These are phyloP conservation scores for Primulina huaijiensis DNA, from an alignment of 257 asterid genomes.

Conservation along the genomic window DNA sequence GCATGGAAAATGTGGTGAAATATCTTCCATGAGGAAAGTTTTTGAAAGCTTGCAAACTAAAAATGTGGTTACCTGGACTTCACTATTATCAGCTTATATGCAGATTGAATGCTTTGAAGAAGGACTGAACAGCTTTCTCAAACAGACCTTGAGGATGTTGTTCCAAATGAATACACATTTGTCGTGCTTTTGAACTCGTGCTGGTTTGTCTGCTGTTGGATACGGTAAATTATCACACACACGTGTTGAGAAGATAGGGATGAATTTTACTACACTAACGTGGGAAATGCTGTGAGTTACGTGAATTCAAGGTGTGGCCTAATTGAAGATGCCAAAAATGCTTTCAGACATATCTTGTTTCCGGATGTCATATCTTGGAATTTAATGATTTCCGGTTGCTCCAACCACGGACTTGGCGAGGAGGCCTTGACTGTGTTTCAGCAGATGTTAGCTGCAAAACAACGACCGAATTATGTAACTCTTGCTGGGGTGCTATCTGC, in stretches of 20 bases:
- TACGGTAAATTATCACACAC: constrained; percentile 68
- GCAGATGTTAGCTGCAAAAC: constrained; percentile 48
- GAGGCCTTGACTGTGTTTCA: constrained; percentile 58
- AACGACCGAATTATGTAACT: constrained; percentile 63
- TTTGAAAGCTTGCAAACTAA: constrained; percentile 40
- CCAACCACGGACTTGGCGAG: constrained; percentile 72
- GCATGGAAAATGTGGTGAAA: constrained; percentile 80
- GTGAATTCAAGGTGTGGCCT: constrained; percentile 70
- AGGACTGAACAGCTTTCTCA: constrained; percentile 50
- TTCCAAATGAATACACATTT: constrained; percentile 76
- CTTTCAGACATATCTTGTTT: constrained; percentile 42
- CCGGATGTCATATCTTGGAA: constrained; percentile 74
- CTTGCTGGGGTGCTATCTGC: constrained; percentile 74
- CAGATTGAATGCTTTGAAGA: constrained; percentile 78
- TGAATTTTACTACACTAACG: constrained; percentile 38
- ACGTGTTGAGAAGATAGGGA: constrained; percentile 55
- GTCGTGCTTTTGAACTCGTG: constrained; percentile 74
- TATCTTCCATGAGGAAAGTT: constrained; percentile 37
- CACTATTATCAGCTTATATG: constrained; percentile 62
- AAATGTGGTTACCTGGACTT: constrained; percentile 76
- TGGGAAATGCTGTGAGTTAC: constrained; percentile 64
- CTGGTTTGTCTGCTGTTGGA: constrained; percentile 65
- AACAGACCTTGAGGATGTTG: constrained; percentile 48
- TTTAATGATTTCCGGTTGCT: constrained; percentile 62
- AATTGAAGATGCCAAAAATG: constrained; percentile 46